phyloP scores from a whole-genome alignment of 2,329 filamentous ascomycete genomes.

The Albophoma yamanashiensis region DNA sequence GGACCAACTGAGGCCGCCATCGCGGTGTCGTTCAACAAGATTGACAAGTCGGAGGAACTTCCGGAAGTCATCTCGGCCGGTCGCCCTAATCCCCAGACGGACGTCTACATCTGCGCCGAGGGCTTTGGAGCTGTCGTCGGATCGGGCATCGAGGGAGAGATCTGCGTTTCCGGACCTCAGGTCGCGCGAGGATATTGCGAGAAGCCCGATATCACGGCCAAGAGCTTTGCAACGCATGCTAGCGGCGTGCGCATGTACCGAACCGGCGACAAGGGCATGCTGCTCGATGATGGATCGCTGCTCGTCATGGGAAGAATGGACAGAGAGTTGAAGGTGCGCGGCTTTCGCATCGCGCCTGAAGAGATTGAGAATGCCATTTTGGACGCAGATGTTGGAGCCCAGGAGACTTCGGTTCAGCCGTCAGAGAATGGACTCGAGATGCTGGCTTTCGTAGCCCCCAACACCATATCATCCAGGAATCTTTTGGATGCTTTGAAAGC shows the following conservation, averaged over 20 bases:
- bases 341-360: conserved; percentile 7
- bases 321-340: conserved; percentile 7
- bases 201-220: conserved; percentile 1
- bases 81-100: neutral
- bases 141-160: conserved; percentile 2
- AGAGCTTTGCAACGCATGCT: neutral
- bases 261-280: conserved; percentile 5
- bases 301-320: conserved; percentile 7
- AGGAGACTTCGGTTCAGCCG: conserved; percentile 3
- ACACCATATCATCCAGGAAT: neutral
- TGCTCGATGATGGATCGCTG: conserved; percentile 3
- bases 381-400: neutral
- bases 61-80: conserved; percentile 2
- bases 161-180: conserved; percentile 4
- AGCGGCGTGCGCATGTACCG: conserved; percentile 5
- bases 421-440: conserved; percentile 3
- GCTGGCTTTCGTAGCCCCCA: conserved; percentile 2
- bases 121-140: neutral
- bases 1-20: conserved; percentile 2
- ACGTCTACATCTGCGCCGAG: conserved; percentile 1
- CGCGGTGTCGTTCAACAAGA: conserved; percentile 4
- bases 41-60: conserved; percentile 1
- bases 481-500: conserved; percentile 1
- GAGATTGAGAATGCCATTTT: conserved; percentile 7
- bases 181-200: conserved; percentile 4